Evolutionary conservation across 345 rosid species (phyloP).

Genomic region (Heritiera littoralis): DNA sequence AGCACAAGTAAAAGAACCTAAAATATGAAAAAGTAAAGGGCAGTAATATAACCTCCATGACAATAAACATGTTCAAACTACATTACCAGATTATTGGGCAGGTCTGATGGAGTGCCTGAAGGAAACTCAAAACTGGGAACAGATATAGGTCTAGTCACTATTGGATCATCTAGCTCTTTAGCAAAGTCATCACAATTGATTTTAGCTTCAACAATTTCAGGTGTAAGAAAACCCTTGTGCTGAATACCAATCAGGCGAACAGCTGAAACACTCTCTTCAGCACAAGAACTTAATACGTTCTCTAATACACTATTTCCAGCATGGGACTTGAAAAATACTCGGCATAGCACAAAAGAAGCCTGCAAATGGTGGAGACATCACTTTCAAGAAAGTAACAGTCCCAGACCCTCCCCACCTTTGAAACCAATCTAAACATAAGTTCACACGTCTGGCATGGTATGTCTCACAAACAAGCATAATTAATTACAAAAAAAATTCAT

Average conservation of each 20-base stretch:
- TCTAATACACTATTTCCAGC: conserved; percentile 37
- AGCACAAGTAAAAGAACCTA: not conserved
- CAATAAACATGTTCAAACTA: not conserved
- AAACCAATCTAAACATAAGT: not conserved
- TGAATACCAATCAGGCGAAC: conserved; percentile 37
- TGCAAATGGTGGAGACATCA: conserved; percentile 29
- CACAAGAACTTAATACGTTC: conserved; percentile 39
- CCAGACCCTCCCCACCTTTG: not conserved
- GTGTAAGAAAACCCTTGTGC: conserved; percentile 34
- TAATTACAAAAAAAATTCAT: not conserved
- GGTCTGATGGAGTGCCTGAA: conserved; percentile 5
- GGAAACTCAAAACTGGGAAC: conserved; percentile 30
- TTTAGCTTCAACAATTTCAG: conserved; percentile 28
- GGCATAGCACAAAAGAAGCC: conserved; percentile 57
- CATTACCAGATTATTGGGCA: conserved; percentile 34
- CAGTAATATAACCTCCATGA: conserved; percentile 8
- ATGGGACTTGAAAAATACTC: conserved; percentile 42
- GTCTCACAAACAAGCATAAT: conserved; percentile 5
- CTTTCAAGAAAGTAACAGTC: conserved; percentile 6
- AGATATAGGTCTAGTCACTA: conserved; percentile 20
- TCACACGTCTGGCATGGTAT: not conserved
- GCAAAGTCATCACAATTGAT: not conserved
- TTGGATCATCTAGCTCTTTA: conserved; percentile 27
- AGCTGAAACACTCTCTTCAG: conserved; percentile 46
- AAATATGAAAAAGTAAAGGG: not conserved